phyloP scores from a whole-genome alignment of 176 grass and related monocot species.

The Phoenix roebelenii region DNA sequence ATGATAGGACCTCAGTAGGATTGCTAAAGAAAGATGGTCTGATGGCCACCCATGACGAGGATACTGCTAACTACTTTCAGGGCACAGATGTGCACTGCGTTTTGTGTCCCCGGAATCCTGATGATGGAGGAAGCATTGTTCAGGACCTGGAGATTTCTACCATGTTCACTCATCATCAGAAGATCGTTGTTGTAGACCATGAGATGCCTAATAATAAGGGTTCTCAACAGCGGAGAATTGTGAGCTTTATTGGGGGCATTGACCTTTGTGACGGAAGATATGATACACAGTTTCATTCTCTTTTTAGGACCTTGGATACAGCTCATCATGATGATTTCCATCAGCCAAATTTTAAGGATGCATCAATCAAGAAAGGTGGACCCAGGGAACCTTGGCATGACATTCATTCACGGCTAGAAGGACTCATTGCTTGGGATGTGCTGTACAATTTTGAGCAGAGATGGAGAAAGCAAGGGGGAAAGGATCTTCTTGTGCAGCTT shows the following conservation, averaged over 20 bases:
- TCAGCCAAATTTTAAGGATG: constrained; percentile 17
- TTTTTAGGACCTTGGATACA: constrained; percentile 16
- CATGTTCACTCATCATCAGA: constrained; percentile 22
- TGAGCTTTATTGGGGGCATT: constrained; percentile 18
- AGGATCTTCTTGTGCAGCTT: constrained; percentile 16
- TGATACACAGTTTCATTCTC: constrained; percentile 17
- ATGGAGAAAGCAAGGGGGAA: constrained; percentile 22
- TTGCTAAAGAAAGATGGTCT: constrained; percentile 22
- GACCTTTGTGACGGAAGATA: constrained; percentile 23
- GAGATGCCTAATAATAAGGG: constrained; percentile 16
- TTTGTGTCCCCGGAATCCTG: constrained; percentile 18
- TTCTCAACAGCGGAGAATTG: constrained; percentile 16
- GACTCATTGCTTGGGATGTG: constrained; percentile 17
- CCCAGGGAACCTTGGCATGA: constrained; percentile 22
- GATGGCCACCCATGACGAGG: constrained; percentile 19
- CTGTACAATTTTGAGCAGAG: constrained; percentile 23
- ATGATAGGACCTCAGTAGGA: constrained; percentile 18
- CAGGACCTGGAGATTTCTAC: constrained; percentile 15
- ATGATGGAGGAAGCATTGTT: constrained; percentile 23
- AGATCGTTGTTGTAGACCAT: constrained; percentile 23
- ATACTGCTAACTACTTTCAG: constrained; percentile 4
- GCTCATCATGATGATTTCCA: constrained; percentile 21
- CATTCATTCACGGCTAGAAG: constrained; percentile 17
- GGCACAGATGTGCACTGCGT: constrained; percentile 14
- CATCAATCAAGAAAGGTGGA: constrained; percentile 8